phyloP scores from a whole-genome alignment of 108 stramenopile genomes.

The Schizochytrium sp. region DNA sequence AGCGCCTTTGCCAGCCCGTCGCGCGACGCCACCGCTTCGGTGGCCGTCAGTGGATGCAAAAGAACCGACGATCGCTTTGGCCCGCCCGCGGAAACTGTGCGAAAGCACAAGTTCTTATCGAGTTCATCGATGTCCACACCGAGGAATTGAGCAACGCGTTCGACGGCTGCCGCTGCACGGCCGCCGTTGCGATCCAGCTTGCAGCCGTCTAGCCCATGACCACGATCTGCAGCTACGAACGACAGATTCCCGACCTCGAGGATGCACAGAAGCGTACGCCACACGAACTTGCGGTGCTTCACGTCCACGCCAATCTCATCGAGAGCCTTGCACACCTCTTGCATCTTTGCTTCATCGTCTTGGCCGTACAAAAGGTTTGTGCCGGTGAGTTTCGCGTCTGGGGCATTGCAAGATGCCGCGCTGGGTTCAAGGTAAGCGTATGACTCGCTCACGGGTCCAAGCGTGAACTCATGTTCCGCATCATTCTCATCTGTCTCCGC shows the following conservation, averaged over 20 bases:
- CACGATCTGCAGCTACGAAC: background rate
- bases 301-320: background rate
- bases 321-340: background rate
- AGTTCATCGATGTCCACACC: background rate
- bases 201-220: background rate
- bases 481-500: too few species aligned
- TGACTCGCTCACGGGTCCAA: too few species aligned
- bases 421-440: too few species aligned
- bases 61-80: background rate
- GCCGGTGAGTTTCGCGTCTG: background rate
- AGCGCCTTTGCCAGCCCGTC: slow-evolving; percentile 1
- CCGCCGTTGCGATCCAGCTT: background rate
- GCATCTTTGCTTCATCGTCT: background rate
- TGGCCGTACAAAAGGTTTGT: too few species aligned
- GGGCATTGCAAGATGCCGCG: too few species aligned
- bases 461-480: too few species aligned
- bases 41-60: background rate
- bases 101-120: background rate
- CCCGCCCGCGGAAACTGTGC: background rate
- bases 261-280: background rate
- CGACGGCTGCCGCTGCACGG: background rate
- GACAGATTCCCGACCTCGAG: background rate
- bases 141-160: background rate
- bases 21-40: background rate
- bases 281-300: background rate